Evolutionary conservation across 208 protist genomes (phyloP), one percentile per base, ranked within the genome.

Genomic region (Crithidia sp.): DNA sequence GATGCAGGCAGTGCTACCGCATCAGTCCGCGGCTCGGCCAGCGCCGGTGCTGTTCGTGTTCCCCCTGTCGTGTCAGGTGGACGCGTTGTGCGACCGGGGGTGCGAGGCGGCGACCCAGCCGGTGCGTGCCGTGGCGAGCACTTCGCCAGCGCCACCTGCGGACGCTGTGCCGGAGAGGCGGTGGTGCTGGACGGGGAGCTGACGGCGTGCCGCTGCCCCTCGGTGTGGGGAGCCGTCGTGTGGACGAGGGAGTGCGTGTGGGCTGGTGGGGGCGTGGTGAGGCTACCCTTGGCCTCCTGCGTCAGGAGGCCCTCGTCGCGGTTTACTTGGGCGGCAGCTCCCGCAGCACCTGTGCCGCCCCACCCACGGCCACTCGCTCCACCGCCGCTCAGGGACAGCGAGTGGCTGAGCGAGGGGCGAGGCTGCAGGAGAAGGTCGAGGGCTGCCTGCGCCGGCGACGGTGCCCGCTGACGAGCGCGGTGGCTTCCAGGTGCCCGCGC

Each of bases 71-170:
- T 14, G 45, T 49, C 45, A 49, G 45, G 9, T 49, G 45, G 57
- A 43, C 57, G 57, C 3, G 44, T 16, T 44, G 5, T 61, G 57
- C 57, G 7, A 2, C 17, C 4, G 19, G 57, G 10, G 37, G 57
- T 39, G 8, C 45, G 41, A 12, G 10, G 45, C 17, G 6, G 45
- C 12, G 45, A 49, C 9, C 45, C 12, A 14, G 45, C 7, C 7
- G 45, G 19, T 4, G 60, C 62, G 36, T 44, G 62, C 7, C 44
- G 49, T 13, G 62, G 49, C 10, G 62, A 67, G 62, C 62, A 67
- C n/a, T 41, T 67, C 10, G 62, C 49, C 17, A 67, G 49, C 13
- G 62, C 56, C 14, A 56, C 19, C 2, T 10, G 2, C 9, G 49
- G 62, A 5, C 37, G 44, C n/a, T 19, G 47, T 28, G 43, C 39